phyloP scores from a whole-genome alignment of 129 eudicot species.

The Tanacetum coccineum region DNA sequence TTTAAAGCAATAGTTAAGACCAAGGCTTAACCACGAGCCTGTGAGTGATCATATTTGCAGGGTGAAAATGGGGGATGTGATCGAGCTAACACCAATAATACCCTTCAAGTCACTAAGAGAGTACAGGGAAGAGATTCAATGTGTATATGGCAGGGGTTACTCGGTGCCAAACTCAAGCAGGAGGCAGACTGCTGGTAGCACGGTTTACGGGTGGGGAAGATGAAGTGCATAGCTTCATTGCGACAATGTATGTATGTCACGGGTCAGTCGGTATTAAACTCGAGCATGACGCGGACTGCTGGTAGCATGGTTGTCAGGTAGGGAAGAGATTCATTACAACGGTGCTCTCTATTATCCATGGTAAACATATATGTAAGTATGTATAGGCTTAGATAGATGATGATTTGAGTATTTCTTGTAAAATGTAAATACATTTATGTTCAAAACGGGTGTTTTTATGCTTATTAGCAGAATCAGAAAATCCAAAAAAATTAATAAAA shows the following conservation, averaged over 20 bases:
- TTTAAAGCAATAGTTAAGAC: no score
- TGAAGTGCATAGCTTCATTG: background rate
- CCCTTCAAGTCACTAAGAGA: no score
- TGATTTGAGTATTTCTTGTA: constrained; percentile 31
- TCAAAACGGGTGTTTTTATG: constrained; percentile 4
- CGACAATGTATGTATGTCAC: no score
- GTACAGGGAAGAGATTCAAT: no score
- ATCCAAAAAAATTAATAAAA: constrained; percentile 10
- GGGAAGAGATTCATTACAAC: no score
- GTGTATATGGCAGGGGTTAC: constrained; percentile 55
- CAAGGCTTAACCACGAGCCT: no score
- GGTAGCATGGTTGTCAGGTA: no score
- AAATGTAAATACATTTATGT: constrained; percentile 36
- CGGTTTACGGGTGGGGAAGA: constrained; percentile 28
- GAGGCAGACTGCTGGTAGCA: constrained; percentile 19
- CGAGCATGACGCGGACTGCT: no score
- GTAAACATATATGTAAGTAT: constrained; percentile 13
- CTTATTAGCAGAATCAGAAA: constrained; percentile 16
- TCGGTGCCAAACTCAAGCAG: constrained; percentile 17
- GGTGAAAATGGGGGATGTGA: no score
- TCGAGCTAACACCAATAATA: no score
- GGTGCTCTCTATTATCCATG: background rate
- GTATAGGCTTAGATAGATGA: constrained; percentile 19
- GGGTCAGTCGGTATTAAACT: no score
- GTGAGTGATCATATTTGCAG: no score